Base-by-base conservation (phyloP, 75 land plant species). In the Isoetes taiwanensis region DNA sequence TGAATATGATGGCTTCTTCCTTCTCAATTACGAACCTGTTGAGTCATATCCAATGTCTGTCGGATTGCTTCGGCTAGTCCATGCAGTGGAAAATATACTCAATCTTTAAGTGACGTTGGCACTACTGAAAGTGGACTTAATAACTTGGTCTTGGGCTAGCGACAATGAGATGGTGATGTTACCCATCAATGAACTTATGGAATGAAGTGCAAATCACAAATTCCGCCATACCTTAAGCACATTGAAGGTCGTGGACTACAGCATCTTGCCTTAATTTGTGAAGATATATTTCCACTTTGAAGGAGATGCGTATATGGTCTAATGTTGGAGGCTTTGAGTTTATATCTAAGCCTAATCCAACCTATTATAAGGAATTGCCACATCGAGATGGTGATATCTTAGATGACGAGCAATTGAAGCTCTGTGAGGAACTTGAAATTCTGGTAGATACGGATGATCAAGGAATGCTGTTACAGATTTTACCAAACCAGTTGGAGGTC, bases 371-470 rank as follows among this genome's bases (percentile, higher is more conserved):
- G 50, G 50, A 46, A 6, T 19, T 46, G 50, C 50, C 50, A n/a
- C 12, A 16, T 5, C 16, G 50, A 23, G 23, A 19, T 46, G 50
- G 50, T 6, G 5, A 6, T 5, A 16, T 6, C n/a, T 23, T 46
- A 4, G 23, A 16, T 6, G 25, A 5, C n/a, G 50, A 46, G 16
- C 50, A 46, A 16, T 6, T 46, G 6, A 23, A 46, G 50, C 5
- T 46, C 8, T 46, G 50, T n/a, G 50, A 46, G 16, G 50, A 46
- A n/a, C 50, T 46, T n/a, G 50, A 23, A 23, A 46, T 46, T 4
- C 50, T 46, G 6, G 50, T 46, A 19, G 50, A 46, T n/a, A 46
- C 16, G 50, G 50, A 46, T 46, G 50, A 46, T 19, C 50, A 46
- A n/a, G 50, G 50, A n/a, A 16, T 46, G 5, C 25, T 46, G 50